Evolutionary conservation across 2,329 filamentous ascomycete genomes (phyloP).

Genomic region (Colletotrichum eleusines): DNA sequence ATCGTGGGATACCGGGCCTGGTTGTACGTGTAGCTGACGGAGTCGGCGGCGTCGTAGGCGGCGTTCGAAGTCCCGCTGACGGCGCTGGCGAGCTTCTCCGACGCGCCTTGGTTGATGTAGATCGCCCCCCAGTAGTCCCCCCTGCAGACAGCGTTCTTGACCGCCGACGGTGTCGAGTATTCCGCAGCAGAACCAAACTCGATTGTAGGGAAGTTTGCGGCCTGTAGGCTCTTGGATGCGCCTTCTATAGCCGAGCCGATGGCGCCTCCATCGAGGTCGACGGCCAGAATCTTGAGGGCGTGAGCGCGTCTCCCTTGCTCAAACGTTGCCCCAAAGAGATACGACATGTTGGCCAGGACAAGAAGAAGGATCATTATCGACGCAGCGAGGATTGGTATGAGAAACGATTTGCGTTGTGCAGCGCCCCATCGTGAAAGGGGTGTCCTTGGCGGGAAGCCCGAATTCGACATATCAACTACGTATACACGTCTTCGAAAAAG

Average conservation of each 20-base stretch:
- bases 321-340: conserved; percentile 52
- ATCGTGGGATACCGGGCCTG: conserved; percentile 52
- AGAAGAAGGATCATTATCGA: conserved; percentile 28
- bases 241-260: conserved; percentile 50
- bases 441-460: conserved; percentile 8
- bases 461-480: conserved; percentile 12
- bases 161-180: conserved; percentile 46
- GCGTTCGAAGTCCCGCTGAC: conserved; percentile 45
- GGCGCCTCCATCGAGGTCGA: conserved; percentile 50
- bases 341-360: conserved; percentile 42
- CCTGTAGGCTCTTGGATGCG: conserved; percentile 51
- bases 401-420: conserved; percentile 5
- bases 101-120: conserved; percentile 50
- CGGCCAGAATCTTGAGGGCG: conserved; percentile 47
- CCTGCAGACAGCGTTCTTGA: conserved; percentile 52
- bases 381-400: conserved; percentile 23
- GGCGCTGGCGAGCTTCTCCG: conserved; percentile 48
- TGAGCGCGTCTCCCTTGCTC: conserved; percentile 44
- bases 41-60: conserved; percentile 50
- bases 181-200: conserved; percentile 45
- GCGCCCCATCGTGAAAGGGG: conserved; percentile 26
- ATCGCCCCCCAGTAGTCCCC: conserved; percentile 54
- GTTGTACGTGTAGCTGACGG: conserved; percentile 53
- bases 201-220: conserved; percentile 50
- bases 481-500: neutral